Conservation (phyloP, 169 alveolate genomes). For the Plasmodium vivax region DNA sequence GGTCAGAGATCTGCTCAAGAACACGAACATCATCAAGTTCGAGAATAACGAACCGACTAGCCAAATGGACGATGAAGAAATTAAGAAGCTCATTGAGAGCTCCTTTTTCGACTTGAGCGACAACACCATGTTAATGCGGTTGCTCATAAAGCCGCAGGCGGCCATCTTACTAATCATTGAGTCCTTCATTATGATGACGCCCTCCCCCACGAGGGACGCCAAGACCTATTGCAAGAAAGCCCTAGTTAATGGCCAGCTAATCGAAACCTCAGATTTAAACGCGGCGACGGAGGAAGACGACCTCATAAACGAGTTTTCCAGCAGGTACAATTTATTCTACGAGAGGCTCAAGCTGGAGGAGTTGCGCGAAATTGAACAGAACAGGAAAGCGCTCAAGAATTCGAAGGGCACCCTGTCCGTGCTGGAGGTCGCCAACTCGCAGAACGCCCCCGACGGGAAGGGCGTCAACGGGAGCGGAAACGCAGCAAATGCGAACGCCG, state of each 20-base stretch:
- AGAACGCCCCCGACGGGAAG: neutral
- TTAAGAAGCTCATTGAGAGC: constrained; percentile 51
- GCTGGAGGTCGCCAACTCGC: constrained; percentile 26
- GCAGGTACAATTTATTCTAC: constrained; percentile 37
- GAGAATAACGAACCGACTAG: constrained; percentile 65
- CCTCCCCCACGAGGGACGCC: constrained; percentile 62
- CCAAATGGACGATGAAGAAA: constrained; percentile 55
- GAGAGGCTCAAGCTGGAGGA: constrained; percentile 52
- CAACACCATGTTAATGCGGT: constrained; percentile 43
- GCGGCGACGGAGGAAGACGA: constrained; percentile 46
- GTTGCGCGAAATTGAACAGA: constrained; percentile 44
- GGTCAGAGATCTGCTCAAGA: constrained; percentile 33
- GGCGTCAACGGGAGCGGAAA: neutral
- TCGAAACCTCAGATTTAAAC: constrained; percentile 2
- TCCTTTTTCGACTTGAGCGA: constrained; percentile 51
- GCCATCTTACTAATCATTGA: constrained; percentile 34
- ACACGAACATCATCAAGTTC: constrained; percentile 33
- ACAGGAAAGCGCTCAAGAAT: constrained; percentile 18
- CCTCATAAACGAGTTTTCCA: constrained; percentile 26
- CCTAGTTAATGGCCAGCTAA: constrained; percentile 42
- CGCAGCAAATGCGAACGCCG: no score
- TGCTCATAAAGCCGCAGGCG: constrained; percentile 69
- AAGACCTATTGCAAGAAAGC: constrained; percentile 40
- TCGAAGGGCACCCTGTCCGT: constrained; percentile 19
- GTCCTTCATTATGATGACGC: constrained; percentile 64